Percentiles rank a stretch among this genome's conserved stretches.
phyloP scores from a whole-genome alignment of 129 eudicot species.

The Gnaphalium uliginosum region DNA sequence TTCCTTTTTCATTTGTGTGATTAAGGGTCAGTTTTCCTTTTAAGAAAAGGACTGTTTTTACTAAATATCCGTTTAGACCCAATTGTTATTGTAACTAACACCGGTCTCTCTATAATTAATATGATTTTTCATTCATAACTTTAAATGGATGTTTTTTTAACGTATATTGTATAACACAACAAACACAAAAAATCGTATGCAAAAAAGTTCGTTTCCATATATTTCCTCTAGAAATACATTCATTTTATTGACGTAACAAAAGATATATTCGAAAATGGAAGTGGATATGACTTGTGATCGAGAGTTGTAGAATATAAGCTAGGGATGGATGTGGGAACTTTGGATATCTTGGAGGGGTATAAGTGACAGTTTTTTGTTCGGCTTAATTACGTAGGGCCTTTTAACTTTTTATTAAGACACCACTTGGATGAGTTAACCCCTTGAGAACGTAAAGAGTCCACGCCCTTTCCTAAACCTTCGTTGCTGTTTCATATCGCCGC shows the following conservation, averaged over 20 bases:
- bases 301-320: not conserved
- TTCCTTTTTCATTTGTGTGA: constrained; percentile 13
- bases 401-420: not conserved
- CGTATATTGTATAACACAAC: too few species aligned
- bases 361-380: not conserved
- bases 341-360: constrained; percentile 25
- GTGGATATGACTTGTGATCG: not conserved
- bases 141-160: too few species aligned
- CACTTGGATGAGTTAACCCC: constrained; percentile 17
- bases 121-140: not conserved
- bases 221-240: too few species aligned
- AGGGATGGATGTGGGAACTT: not conserved
- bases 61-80: not conserved
- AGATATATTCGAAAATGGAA: not conserved
- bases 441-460: constrained; percentile 32
- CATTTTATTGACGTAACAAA: not conserved
- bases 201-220: too few species aligned
- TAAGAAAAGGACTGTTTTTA: not conserved
- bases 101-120: not conserved
- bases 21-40: constrained; percentile 11
- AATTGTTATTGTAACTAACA: not conserved
- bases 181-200: not conserved
- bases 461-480: constrained; percentile 24
- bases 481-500: constrained; percentile 36
- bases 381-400: not conserved